These are phyloP conservation scores for Dioszegia crocea DNA, from an alignment of 768 basidiomycete species.

Conservation along the genomic window DNA sequence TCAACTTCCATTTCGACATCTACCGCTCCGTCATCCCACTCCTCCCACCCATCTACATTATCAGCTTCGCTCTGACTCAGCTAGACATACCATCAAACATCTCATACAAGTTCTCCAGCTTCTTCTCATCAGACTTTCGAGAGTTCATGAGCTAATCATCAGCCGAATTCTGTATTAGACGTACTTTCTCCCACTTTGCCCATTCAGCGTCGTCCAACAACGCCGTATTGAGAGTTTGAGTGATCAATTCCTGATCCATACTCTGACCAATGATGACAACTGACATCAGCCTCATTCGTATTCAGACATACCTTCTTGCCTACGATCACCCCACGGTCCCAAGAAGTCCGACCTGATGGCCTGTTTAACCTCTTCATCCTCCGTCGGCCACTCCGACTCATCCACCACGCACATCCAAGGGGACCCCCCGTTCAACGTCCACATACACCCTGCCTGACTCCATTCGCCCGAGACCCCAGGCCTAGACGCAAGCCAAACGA, in stretches of 20 bases:
- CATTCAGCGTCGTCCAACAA: conserved; percentile 46
- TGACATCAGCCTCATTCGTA: conserved; percentile 10
- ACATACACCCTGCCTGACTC: conserved; percentile 48
- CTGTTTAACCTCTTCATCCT: conserved; percentile 28
- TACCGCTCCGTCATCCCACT: conserved; percentile 22
- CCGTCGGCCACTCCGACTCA: conserved; percentile 38
- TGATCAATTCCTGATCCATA: conserved; percentile 28
- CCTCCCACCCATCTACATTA: conserved; percentile 44
- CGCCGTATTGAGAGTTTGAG: conserved; percentile 32
- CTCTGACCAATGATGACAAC: conserved; percentile 34
- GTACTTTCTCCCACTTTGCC: conserved; percentile 32
- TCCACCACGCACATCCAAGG: conserved; percentile 44
- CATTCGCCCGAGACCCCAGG: conserved; percentile 46
- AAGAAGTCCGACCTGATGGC: conserved; percentile 46
- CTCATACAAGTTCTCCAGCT: conserved; percentile 37
- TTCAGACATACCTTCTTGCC: conserved; percentile 31
- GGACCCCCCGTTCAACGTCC: conserved; percentile 39
- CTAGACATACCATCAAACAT: conserved; percentile 34
- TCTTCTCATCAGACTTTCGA: conserved; percentile 20
- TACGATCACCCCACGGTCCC: conserved; percentile 49
- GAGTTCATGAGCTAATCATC: conserved; percentile 17
- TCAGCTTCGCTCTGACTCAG: neutral
- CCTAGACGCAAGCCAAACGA: conserved; percentile 49
- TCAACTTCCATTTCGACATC: neutral
- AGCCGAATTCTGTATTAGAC: conserved; percentile 14